These are phyloP conservation scores for Mucor irregularis DNA, from an alignment of 371 early-diverging fungal species.

Conservation along the genomic window DNA sequence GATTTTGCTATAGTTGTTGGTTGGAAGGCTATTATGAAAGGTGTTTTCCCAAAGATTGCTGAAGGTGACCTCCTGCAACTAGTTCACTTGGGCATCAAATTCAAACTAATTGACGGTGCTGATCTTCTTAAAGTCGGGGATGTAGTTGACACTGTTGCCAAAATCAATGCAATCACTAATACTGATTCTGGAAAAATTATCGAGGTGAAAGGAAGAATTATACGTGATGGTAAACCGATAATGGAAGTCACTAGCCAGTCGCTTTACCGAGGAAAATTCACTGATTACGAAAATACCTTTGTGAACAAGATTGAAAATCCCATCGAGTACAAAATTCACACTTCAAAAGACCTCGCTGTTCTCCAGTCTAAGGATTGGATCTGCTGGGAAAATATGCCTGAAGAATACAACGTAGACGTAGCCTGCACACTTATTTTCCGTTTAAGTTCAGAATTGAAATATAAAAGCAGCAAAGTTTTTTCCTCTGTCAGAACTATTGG, in stretches of 20 bases:
- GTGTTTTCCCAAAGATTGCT: constrained; percentile 92
- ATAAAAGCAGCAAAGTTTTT: constrained; percentile 72
- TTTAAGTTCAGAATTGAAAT: constrained; percentile 76
- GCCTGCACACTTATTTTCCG: constrained; percentile 86
- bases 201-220: constrained; percentile 80
- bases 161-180: constrained; percentile 78
- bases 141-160: constrained; percentile 75
- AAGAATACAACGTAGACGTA: constrained; percentile 62
- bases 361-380: constrained; percentile 92
- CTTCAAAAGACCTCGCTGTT: constrained; percentile 85
- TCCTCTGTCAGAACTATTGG: constrained; percentile 78
- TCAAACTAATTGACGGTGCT: constrained; percentile 80
- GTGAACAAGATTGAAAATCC: constrained; percentile 83
- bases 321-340: constrained; percentile 72
- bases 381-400: constrained; percentile 67
- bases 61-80: constrained; percentile 91
- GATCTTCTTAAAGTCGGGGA: constrained; percentile 86
- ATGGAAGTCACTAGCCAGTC: constrained; percentile 83
- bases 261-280: constrained; percentile 90
- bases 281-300: constrained; percentile 84
- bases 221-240: constrained; percentile 63
- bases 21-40: constrained; percentile 93
- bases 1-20: constrained; percentile 95
- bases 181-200: constrained; percentile 90
- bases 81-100: constrained; percentile 93